Evolutionary conservation across 2,329 filamentous ascomycete genomes (phyloP), one percentile per base, ranked within the genome.

Genomic region (Aspergillus tubingensis): DNA sequence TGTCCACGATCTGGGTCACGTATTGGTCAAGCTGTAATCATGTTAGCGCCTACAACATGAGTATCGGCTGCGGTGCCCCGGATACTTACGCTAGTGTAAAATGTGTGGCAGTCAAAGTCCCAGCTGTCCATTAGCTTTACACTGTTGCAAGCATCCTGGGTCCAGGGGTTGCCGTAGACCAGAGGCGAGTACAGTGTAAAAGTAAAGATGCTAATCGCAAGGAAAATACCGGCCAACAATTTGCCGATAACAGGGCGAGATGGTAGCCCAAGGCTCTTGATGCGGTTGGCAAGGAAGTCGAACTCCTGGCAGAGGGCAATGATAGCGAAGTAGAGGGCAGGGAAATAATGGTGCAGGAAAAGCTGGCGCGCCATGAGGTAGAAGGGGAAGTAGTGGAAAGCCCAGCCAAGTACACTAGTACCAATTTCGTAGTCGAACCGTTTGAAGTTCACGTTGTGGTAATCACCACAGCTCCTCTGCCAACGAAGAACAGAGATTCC

Each of bases 61-160:
- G 69, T 19, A 70, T 68, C 66, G 71, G 66, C 48, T 63, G 63
- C 70, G 68, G 76, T 62, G 8, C 67, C 59, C 62, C 71, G 71
- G 68, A 70, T 66, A 89, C 91, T 91, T 88, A 97, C 93, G 74
- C 87, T 88, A 66, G 88, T 88, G 69, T 89, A 83, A 82, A 99
- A 99, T 62, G 86, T 93, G 77, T 96, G 96, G 85, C 95, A 99
- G 77, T 99, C 95, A 85, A 94, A 99, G 75, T 99, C 95, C 95
- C 95, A 99, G 1, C 87, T 89, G 60, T 85, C 82, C 73, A 98
- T 88, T 11, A 99, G 82, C 82, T 98, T 98, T 63, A 95, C 89
- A 59, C 87, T 87, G 68, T 87, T 88, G 83, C 95, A 99, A 72
- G 95, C 89, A 61, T 84, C 81, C 81, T 92, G 91, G 54, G 94